Conservation (phyloP, 2,329 filamentous ascomycete genomes). For the Erysiphe pulchra region DNA sequence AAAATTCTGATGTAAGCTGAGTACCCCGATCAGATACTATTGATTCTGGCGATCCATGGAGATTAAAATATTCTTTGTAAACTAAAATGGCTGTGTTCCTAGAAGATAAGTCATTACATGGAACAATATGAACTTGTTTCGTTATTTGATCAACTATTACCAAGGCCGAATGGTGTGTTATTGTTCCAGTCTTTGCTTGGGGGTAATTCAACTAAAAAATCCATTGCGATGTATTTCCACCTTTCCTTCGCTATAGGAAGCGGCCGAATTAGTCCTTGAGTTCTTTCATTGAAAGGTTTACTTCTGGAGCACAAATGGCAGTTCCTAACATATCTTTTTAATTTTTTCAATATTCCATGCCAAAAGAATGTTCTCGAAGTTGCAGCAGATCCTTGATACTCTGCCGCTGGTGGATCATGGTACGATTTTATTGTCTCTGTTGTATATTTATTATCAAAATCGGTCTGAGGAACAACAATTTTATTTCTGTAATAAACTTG, state of each 20-base stretch:
- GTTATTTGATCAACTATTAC: too few relatives aligned
- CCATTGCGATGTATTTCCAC: not conserved
- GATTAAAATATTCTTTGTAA: too few relatives aligned
- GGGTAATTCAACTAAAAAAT: not conserved
- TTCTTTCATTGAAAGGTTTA: not conserved
- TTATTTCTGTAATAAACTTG: not conserved
- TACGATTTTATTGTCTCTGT: not conserved
- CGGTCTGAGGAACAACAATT: not conserved
- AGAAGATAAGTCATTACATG: too few relatives aligned
- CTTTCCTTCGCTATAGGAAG: not conserved
- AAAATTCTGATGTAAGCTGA: too few relatives aligned
- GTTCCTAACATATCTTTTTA: not conserved
- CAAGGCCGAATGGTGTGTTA: too few relatives aligned
- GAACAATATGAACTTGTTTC: too few relatives aligned
- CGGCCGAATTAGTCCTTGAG: not conserved
- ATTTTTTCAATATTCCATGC: not conserved
- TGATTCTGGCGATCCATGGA: too few relatives aligned
- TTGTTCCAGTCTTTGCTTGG: not conserved
- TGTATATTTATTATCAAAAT: not conserved
- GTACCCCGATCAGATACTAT: too few relatives aligned
- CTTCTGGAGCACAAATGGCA: not conserved
- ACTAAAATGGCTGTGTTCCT: too few relatives aligned
- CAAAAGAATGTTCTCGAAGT: not conserved
- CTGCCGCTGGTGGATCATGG: not conserved
- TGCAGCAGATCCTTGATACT: not conserved